A percentile compares a stretch with the other conserved stretches of the same genome.
These are phyloP conservation scores for Globomyces pollinis-pini DNA, from an alignment of 192 early-diverging fungal species.

Conservation along the genomic window DNA sequence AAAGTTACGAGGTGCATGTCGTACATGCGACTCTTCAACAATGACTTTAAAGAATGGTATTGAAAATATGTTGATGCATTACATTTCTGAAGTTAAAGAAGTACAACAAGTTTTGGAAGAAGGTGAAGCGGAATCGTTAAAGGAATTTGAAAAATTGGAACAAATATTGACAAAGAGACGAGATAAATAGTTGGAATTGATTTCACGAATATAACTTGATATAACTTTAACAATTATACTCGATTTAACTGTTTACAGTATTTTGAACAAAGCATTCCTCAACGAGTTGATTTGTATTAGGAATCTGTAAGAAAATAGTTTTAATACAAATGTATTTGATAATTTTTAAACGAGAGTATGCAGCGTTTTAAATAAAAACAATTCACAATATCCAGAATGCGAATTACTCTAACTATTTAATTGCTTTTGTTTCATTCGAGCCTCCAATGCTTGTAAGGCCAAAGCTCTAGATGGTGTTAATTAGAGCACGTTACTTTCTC, in stretches of 20 bases:
- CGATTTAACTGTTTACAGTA: too few relatives aligned
- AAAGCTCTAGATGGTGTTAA: conserved; percentile 38
- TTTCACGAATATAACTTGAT: too few relatives aligned
- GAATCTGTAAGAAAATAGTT: too few relatives aligned
- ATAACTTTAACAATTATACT: too few relatives aligned
- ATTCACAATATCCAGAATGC: conserved; percentile 19
- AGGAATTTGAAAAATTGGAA: conserved; percentile 92
- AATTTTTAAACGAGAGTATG: too few relatives aligned
- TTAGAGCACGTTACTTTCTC: conserved; percentile 40
- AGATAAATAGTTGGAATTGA: too few relatives aligned
- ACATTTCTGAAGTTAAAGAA: conserved; percentile 83
- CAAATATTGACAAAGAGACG: too few relatives aligned
- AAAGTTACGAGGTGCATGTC: conserved; percentile 89
- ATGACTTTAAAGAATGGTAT: conserved; percentile 98
- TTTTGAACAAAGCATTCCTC: too few relatives aligned
- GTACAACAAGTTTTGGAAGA: conserved; percentile 87
- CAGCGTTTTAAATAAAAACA: too few relatives aligned
- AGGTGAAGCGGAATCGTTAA: conserved; percentile 62
- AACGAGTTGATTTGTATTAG: too few relatives aligned
- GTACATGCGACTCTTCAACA: conserved; percentile 80
- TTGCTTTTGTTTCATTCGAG: conserved; percentile 31
- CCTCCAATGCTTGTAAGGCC: conserved; percentile 59
- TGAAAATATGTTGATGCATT: conserved; percentile 99
- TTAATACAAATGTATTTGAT: too few relatives aligned
- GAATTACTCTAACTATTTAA: conserved; percentile 13